A percentile compares a stretch with the other conserved stretches of the same genome.
Evolutionary conservation across 768 basidiomycete species (phyloP).

Genomic region (Hortiboletus campestris): DNA sequence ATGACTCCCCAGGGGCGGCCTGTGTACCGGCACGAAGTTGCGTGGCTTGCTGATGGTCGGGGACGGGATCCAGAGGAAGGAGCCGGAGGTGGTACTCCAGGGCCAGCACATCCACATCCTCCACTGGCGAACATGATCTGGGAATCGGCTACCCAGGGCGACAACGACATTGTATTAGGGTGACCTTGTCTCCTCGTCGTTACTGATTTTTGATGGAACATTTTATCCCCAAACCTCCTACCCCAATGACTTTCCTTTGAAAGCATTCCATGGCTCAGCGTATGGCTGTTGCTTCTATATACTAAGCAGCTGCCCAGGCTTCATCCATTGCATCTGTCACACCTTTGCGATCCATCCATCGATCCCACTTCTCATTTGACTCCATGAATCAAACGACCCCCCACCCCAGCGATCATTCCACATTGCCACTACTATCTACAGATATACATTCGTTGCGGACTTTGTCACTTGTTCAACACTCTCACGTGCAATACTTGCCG

Average conservation of each 20-base stretch:
- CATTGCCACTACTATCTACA: conserved; percentile 17
- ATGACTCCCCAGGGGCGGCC: conserved; percentile 29
- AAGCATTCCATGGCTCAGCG: conserved; percentile 3
- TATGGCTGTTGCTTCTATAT: conserved; percentile 1
- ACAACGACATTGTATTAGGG: conserved; percentile 32
- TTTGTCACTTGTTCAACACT: conserved; percentile 2
- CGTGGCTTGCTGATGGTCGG: conserved; percentile 25
- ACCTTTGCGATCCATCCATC: conserved; percentile 2
- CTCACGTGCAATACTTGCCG: conserved; percentile 7
- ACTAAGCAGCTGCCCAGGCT: background rate
- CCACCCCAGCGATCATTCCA: background rate
- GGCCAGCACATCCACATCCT: conserved; percentile 18
- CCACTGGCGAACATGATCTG: conserved; percentile 27
- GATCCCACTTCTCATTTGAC: background rate
- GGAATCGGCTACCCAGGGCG: conserved; percentile 28
- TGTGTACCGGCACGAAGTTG: conserved; percentile 29
- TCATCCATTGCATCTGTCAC: conserved; percentile 7
- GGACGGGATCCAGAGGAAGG: conserved; percentile 21
- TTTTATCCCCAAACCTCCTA: background rate
- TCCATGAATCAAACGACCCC: background rate
- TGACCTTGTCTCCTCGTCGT: conserved; percentile 10
- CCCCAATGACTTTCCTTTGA: background rate
- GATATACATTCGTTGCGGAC: conserved; percentile 14
- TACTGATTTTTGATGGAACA: conserved; percentile 1
- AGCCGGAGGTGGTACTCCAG: conserved; percentile 14